Evolutionary conservation across 768 basidiomycete genomes (phyloP).

Genomic region (Rhizopogon salebrosus): DNA sequence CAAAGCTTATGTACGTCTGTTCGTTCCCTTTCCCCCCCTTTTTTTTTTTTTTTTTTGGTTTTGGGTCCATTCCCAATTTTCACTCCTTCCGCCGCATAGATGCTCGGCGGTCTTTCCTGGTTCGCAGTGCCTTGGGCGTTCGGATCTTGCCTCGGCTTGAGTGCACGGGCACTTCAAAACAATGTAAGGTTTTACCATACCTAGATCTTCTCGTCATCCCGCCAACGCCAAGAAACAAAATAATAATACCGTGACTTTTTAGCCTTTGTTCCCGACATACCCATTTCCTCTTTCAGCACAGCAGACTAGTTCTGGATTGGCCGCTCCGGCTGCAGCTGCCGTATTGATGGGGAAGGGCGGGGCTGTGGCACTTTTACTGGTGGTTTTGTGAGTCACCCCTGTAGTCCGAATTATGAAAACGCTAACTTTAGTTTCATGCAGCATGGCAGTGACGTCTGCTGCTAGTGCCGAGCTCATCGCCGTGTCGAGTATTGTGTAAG

Average conservation of each 20-base stretch:
- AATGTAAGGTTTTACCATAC: slow-evolving; percentile 4
- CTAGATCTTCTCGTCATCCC: neutral
- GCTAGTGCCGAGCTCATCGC: slow-evolving; percentile 31
- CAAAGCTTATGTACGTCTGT: slow-evolving; percentile 28
- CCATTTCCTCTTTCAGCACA: slow-evolving; percentile 5
- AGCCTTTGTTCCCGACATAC: slow-evolving; percentile 37
- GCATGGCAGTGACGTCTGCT: slow-evolving; percentile 31
- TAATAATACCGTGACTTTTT: neutral
- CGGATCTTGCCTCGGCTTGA: slow-evolving; percentile 27
- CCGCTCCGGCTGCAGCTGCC: slow-evolving; percentile 27
- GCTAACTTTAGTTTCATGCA: neutral
- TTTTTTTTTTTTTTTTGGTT: too few relatives aligned
- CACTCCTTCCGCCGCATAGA: slow-evolving; percentile 11
- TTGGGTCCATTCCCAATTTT: too few relatives aligned
- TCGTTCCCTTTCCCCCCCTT: too few relatives aligned
- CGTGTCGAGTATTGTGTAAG: slow-evolving; percentile 23
- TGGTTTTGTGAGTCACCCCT: slow-evolving; percentile 21
- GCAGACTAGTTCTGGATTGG: slow-evolving; percentile 20
- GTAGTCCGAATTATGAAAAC: neutral
- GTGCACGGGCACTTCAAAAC: slow-evolving; percentile 14
- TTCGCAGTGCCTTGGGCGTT: slow-evolving; percentile 26
- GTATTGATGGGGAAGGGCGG: slow-evolving; percentile 31
- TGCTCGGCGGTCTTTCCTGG: slow-evolving; percentile 40
- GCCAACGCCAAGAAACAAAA: neutral
- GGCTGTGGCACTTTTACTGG: slow-evolving; percentile 29